Evolutionary conservation across 2,329 filamentous ascomycete species (phyloP).

Genomic region (Metarhizium brunneum): DNA sequence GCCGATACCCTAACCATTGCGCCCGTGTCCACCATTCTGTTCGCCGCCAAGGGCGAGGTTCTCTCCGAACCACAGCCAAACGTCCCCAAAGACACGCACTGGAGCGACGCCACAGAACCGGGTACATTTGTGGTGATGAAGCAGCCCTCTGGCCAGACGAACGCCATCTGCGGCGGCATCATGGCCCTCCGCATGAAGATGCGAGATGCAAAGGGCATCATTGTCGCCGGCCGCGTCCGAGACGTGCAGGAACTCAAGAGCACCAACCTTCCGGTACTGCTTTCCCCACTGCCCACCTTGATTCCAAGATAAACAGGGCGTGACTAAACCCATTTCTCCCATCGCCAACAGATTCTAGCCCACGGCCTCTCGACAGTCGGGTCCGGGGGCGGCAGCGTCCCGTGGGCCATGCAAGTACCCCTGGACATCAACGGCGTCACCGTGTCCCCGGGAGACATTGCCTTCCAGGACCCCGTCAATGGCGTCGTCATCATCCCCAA

Average conservation of each 20-base stretch:
- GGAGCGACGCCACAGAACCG: constrained; percentile 54
- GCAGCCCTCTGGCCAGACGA: constrained; percentile 55
- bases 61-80: constrained; percentile 28
- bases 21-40: constrained; percentile 52
- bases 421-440: constrained; percentile 32
- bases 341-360: constrained; percentile 40
- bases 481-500: constrained; percentile 60
- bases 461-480: constrained; percentile 61
- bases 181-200: constrained; percentile 62
- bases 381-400: constrained; percentile 43
- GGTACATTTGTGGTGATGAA: constrained; percentile 57
- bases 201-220: constrained; percentile 48
- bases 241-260: constrained; percentile 52
- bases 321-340: background rate
- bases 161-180: constrained; percentile 68
- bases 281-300: background rate
- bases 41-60: constrained; percentile 46
- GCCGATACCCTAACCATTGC: constrained; percentile 30
- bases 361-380: constrained; percentile 49
- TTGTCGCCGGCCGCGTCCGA: constrained; percentile 60
- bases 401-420: constrained; percentile 42
- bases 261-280: constrained; percentile 46
- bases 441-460: constrained; percentile 50
- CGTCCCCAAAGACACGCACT: constrained; percentile 53
- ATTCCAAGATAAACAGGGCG: background rate